Base-by-base conservation (phyloP, 768 basidiomycete species). In the Filobasidium floriforme region DNA sequence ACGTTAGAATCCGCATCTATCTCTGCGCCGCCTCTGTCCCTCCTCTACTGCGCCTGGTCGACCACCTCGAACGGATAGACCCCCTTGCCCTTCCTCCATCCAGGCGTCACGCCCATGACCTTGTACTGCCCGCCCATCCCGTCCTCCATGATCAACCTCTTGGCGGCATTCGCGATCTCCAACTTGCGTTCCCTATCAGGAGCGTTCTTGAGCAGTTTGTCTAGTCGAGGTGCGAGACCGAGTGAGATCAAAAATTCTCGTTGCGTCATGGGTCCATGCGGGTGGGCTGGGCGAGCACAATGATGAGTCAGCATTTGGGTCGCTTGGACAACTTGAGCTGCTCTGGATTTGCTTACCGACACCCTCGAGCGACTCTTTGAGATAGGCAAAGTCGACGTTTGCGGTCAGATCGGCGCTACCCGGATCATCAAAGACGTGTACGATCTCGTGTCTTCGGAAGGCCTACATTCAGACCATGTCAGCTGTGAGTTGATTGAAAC, bases 321-420 rank as follows among this genome's bases (percentile, higher is more conserved):
- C 3, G 32, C 9, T 37, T 3, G 9, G 32, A 9, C 32, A 9
- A 37, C 32, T 37, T 9, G 32, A 49, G 46, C 18, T 12, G 40
- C 1, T 7, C 14, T 44, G 11, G 22, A n/a, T n/a, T n/a, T n/a
- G 76, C 84, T 29, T 66, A 89, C 90, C 88, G 2, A 85, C 79
- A 62, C 84, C 85, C 0, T 77, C 75, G 68, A 92, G 81, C 0
- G 89, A 86, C 79, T 96, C 91, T 73, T 84, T 83, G 55, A 98
- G 82, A 75, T 89, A 90, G 0, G 86, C 85, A 79, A 98, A 98
- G 79, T 99, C 93, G 59, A 99, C 94, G 73, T 98, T 96, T n/a
- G 89, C 87, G 0, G 96, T 99, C 57, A 98, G 80, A 77, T 99
- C 96, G 49, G 89, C 88, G 49, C 89, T 83, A 19, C 96, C 96